Conservation (phyloP, 148 eudicot genomes). For the Fallopia convolvulus region DNA sequence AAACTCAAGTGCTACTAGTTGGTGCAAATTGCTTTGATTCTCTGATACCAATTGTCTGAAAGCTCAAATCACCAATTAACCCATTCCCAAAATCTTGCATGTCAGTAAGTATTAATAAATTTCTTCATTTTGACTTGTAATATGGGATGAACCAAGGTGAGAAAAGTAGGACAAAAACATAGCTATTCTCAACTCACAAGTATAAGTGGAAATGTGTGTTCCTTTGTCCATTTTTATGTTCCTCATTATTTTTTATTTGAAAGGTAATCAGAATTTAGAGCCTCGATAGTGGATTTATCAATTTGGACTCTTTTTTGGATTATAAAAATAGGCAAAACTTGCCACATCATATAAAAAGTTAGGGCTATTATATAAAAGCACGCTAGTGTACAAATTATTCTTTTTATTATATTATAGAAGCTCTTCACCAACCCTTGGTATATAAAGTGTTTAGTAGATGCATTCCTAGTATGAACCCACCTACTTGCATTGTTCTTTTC, state of each 20-base stretch:
- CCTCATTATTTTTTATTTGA: not conserved
- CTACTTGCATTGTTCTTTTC: not conserved
- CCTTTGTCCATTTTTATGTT: not conserved
- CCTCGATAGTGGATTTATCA: slow-evolving; percentile 1
- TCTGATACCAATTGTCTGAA: not conserved
- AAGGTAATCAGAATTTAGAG: not conserved
- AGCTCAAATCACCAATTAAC: not conserved
- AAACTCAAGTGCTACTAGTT: not conserved
- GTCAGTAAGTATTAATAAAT: not conserved
- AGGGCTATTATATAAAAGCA: slow-evolving; percentile 4
- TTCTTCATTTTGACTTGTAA: not conserved
- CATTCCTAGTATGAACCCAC: slow-evolving; percentile 11
- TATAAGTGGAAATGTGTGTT: not conserved
- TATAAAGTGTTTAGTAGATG: not conserved
- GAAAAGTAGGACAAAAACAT: not conserved
- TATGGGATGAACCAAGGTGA: not conserved
- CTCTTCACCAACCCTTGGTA: not conserved
- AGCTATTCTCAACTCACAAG: not conserved
- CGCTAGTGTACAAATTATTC: not conserved
- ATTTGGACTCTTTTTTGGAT: slow-evolving; percentile 4
- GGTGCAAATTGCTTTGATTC: not conserved
- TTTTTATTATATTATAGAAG: not conserved
- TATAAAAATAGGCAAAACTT: not conserved
- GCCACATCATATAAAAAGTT: not conserved
- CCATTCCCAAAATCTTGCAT: not conserved